These are phyloP conservation scores for Salix arbutifolia DNA, from an alignment of 345 rosid genomes.

Conservation along the genomic window DNA sequence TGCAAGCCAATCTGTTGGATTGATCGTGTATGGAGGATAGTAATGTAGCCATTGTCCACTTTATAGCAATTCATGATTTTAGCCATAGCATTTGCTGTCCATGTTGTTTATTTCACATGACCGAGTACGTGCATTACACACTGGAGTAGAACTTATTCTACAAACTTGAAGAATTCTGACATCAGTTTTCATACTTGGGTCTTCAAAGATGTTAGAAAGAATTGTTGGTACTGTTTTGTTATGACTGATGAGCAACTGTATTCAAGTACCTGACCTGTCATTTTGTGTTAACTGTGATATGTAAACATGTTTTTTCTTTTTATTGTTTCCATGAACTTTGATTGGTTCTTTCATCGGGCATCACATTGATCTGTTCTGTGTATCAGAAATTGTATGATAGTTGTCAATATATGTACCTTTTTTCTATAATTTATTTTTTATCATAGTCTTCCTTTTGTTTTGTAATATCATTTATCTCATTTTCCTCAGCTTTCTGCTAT, in stretches of 20 bases:
- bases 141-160: not conserved
- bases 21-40: not conserved
- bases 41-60: not conserved
- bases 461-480: not conserved
- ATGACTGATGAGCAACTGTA: not conserved
- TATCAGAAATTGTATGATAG: not conserved
- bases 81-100: no score
- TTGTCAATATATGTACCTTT: not conserved
- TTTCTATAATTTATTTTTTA: not conserved
- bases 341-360: not conserved
- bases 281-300: not conserved
- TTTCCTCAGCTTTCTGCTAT: conserved; percentile 41
- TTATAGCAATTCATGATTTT: not conserved
- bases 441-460: not conserved
- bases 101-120: not conserved
- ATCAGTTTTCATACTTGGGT: not conserved
- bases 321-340: not conserved
- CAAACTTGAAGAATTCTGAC: not conserved
- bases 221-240: not conserved
- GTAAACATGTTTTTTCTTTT: not conserved
- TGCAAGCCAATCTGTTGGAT: not conserved
- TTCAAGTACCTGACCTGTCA: not conserved
- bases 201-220: not conserved
- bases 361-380: not conserved
- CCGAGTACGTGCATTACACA: not conserved